Base-by-base conservation (phyloP, 306 rosid species). In the Vigna nakashimae region DNA sequence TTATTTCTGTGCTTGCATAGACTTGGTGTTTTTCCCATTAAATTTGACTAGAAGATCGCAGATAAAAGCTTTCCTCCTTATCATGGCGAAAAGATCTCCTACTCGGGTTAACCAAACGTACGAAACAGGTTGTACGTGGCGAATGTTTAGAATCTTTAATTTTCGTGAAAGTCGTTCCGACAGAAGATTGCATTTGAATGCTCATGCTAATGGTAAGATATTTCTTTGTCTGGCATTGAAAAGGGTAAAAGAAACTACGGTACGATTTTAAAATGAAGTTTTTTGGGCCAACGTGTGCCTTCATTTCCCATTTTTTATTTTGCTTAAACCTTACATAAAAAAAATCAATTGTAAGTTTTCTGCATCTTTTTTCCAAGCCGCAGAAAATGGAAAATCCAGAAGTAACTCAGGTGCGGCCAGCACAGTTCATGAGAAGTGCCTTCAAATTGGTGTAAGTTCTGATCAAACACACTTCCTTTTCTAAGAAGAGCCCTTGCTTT, bases 41-140 rank as follows among this genome's bases (percentile, higher is more conserved):
- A 48, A 65, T 43, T 16, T 65, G 69, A 66, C 22, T 49, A 10
- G 30, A 64, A 62, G 65, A 69, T 66, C 69, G 3, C 20, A 32
- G 53, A 57, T 10, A 38, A 4, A 34, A 53, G 71, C 24, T 81
- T 82, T 50, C 46, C 57, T 48, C 74, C 63, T 30, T 9, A 49
- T 72, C 74, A 88, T 91, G 97, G 86, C 89, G 58, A 85, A 87
- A 82, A 79, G 83, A 82, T 80, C 92, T 53, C 87, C 88, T 58
- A 86, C 86, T 28, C 36, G 70, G 64, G 85, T 85, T 43, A 78
- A 77, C 84, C 88, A 86, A 81, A 88, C 66, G 58, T 72, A 72
- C 49, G 82, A 89, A 15, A 78, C 87, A 26, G 89, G 86, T 7
- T 91, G 97, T 48, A 70, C 86, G 24, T 88, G 82, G 88, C 79